Percentiles rank a stretch among this genome's conserved stretches.
phyloP scores from a whole-genome alignment of 169 alveolate species.

The Eimeria zaria region DNA sequence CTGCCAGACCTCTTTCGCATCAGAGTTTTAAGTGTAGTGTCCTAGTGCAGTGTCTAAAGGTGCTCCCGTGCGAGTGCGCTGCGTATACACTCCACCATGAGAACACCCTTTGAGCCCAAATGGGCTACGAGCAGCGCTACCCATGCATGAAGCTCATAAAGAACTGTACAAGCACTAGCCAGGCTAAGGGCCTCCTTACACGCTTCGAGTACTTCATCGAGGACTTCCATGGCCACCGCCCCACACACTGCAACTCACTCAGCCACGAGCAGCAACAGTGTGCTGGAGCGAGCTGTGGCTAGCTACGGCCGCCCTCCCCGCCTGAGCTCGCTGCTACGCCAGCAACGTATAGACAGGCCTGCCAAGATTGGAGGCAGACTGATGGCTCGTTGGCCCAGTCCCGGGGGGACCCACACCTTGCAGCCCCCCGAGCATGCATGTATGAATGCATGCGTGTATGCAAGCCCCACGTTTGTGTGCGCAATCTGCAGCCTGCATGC shows the following conservation, averaged over 20 bases:
- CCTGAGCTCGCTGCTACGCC: background rate
- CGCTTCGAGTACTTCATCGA: background rate
- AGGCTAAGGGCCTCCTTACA: background rate
- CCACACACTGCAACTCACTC: background rate
- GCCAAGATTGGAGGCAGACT: background rate
- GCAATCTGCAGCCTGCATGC: background rate
- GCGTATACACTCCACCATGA: background rate
- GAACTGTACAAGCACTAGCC: background rate
- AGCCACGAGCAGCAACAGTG: no score
- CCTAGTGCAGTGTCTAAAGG: background rate
- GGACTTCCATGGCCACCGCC: background rate
- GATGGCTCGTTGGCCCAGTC: background rate
- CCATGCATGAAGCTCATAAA: background rate
- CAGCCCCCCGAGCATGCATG: background rate
- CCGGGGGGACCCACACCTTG: background rate
- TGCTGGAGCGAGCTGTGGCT: background rate
- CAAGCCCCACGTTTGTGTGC: background rate
- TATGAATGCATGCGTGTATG: background rate
- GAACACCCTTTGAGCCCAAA: background rate
- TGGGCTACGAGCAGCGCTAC: background rate
- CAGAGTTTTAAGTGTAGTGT: no score
- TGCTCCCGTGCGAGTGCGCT: slow-evolving; percentile 9
- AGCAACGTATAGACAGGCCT: background rate
- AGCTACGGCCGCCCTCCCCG: background rate
- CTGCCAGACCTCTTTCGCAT: background rate